Percentiles rank a stretch among this genome's conserved stretches.
Evolutionary conservation across 2,329 filamentous ascomycete species (phyloP).

Genomic region (Aschersonia sp.): DNA sequence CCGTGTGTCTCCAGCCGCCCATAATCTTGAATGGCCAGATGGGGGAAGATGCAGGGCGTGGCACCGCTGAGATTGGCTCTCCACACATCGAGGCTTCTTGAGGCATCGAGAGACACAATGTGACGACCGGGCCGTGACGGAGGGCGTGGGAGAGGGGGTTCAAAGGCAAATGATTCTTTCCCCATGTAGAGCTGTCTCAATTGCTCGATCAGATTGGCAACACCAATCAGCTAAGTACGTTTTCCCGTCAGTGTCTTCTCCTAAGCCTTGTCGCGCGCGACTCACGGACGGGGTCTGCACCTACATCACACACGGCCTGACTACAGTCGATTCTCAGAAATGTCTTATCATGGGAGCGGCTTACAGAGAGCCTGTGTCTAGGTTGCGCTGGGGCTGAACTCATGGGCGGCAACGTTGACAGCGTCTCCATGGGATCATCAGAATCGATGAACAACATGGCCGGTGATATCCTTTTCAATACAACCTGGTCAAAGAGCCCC

Average conservation of each 20-base stretch:
- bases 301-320: slow-evolving; percentile 33
- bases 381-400: slow-evolving; percentile 22
- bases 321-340: slow-evolving; percentile 35
- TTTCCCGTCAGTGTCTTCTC: too few species aligned
- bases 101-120: slow-evolving; percentile 12
- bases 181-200: slow-evolving; percentile 29
- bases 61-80: slow-evolving; percentile 21
- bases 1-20: slow-evolving; percentile 18
- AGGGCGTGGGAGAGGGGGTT: slow-evolving; percentile 10
- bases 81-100: slow-evolving; percentile 30
- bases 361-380: slow-evolving; percentile 35
- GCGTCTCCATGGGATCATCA: slow-evolving; percentile 20
- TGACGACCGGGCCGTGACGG: slow-evolving; percentile 13
- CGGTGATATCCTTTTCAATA: slow-evolving; percentile 31
- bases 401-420: slow-evolving; percentile 25
- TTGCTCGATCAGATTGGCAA: slow-evolving; percentile 31
- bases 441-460: slow-evolving; percentile 39
- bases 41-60: slow-evolving; percentile 31
- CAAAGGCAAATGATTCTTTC: slow-evolving; percentile 13
- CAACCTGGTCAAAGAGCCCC: slow-evolving; percentile 34
- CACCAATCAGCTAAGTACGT: slow-evolving; percentile 16
- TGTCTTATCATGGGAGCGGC: slow-evolving; percentile 26
- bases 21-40: slow-evolving; percentile 14
- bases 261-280: too few species aligned
- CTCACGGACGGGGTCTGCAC: slow-evolving; percentile 1